A percentile compares a stretch with the other conserved stretches of the same genome.
phyloP scores from a whole-genome alignment of 75 land plant species.

The Selaginella moellendorffii region DNA sequence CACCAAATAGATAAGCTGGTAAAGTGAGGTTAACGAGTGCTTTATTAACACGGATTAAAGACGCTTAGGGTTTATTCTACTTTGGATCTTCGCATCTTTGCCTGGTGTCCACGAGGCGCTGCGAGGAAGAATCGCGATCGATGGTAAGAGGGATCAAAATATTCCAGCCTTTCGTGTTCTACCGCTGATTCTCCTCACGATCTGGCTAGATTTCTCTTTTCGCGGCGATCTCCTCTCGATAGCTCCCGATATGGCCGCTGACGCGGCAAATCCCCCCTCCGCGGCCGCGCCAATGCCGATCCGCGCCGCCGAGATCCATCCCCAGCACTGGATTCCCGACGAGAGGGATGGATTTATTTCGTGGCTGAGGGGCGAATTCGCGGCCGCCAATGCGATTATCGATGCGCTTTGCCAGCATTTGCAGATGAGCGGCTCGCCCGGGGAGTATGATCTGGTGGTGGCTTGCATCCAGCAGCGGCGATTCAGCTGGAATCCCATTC shows the following conservation, averaged over 20 bases:
- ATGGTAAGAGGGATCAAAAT: no score
- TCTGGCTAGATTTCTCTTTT: no score
- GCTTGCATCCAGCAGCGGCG: conserved; percentile 46
- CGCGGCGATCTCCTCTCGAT: no score
- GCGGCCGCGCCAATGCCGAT: not conserved
- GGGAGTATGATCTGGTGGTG: conserved; percentile 49
- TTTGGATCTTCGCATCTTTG: no score
- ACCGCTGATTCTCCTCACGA: no score
- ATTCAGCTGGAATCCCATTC: conserved; percentile 46
- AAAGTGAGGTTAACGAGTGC: no score
- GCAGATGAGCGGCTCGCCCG: conserved; percentile 31
- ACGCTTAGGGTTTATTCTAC: no score
- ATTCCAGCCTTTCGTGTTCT: no score
- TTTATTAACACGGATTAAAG: no score
- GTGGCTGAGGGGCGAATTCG: conserved; percentile 64
- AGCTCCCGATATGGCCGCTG: not conserved
- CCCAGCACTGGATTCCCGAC: conserved; percentile 27
- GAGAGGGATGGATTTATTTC: conserved; percentile 59
- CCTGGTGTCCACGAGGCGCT: no score
- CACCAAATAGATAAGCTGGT: no score
- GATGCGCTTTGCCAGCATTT: conserved; percentile 60
- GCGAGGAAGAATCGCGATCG: no score
- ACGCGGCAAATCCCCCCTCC: not conserved
- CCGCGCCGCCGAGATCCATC: not conserved
- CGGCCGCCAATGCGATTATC: conserved; percentile 77